Conservation (phyloP, 2,329 filamentous ascomycete species). For the Pseudocercospora vitis region DNA sequence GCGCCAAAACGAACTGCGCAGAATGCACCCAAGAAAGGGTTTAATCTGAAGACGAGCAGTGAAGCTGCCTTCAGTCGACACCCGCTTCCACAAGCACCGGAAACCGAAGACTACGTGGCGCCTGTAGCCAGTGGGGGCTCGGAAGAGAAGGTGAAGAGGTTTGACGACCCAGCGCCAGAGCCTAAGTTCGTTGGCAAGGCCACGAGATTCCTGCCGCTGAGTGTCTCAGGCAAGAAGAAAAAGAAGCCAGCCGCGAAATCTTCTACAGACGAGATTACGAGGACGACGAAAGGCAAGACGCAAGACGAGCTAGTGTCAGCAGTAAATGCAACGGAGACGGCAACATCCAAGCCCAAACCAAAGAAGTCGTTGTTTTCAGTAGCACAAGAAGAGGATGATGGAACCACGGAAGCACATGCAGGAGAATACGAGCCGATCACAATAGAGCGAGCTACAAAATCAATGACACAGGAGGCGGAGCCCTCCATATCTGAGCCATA, state of each 20-base stretch:
- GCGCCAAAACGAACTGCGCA: conserved; percentile 65
- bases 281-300: conserved; percentile 8
- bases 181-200: conserved; percentile 74
- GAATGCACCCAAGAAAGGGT: conserved; percentile 52
- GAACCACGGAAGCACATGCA: neutral
- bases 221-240: conserved; percentile 71
- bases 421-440: conserved; percentile 41
- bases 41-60: conserved; percentile 79
- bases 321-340: conserved; percentile 7
- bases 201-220: conserved; percentile 85
- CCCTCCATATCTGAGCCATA: conserved; percentile 13
- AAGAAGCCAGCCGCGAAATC: conserved; percentile 57
- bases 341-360: conserved; percentile 48
- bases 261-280: conserved; percentile 7
- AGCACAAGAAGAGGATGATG: conserved; percentile 42
- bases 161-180: conserved; percentile 44
- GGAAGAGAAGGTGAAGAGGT: conserved; percentile 48
- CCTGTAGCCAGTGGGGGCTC: neutral
- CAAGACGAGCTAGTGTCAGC: neutral
- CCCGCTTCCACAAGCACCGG: conserved; percentile 42
- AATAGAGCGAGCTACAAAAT: conserved; percentile 24
- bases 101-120: conserved; percentile 28
- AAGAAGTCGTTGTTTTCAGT: conserved; percentile 72
- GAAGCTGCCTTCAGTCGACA: conserved; percentile 77
- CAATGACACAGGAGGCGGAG: conserved; percentile 8